Base-by-base conservation (phyloP, 495 filamentous ascomycete genomes). In the Melanomma pulvis-pyrius region DNA sequence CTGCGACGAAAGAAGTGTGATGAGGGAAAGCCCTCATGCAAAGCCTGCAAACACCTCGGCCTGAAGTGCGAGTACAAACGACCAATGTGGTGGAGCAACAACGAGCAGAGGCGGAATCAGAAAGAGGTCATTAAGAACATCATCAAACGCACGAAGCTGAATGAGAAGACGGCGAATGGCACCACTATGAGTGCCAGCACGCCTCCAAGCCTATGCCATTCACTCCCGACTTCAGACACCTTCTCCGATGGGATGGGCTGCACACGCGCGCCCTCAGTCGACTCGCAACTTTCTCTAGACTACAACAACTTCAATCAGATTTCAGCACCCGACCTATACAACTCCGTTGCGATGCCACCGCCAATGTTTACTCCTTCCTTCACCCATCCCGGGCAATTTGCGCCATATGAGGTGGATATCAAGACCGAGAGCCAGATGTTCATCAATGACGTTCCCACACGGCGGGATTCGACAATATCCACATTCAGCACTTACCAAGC, bases 1-100 rank as follows among this genome's bases (percentile, higher is more conserved):
- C 78, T 98, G 66, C 87, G 94, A 74, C 79, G 94, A 71, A 97
- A 98, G 85, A 98, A 98, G 86, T 98, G 94, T 79, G 93, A 98
- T 74, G 94, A 98, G 78, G 89, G 87, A 58, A 90, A 90, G 71
- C 90, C 91, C 39, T 81, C 86, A 67, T 98, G 94, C 81, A 85
- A 85, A 54, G 92, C 93, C 53, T 98, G 94, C 84, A 89, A 85
- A 74, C 90, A 97, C 71, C 86, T 98, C 46, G 86, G 87, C 11
- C 83, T 98, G 24, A 80, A 80, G 63, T 98, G 94, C 78, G 92
- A 98, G 81, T 98, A 97, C 79, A 96, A 96, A 83, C 82, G 93
- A 74, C 93, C 94, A 12, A 85, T 90, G 76, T 98, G 94, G 94
- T 98, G 94, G 94, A 90, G 87, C 76, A 97, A 90, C 80, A 87